Conservation (phyloP, 768 basidiomycete genomes). For the Suillus weaverae region DNA sequence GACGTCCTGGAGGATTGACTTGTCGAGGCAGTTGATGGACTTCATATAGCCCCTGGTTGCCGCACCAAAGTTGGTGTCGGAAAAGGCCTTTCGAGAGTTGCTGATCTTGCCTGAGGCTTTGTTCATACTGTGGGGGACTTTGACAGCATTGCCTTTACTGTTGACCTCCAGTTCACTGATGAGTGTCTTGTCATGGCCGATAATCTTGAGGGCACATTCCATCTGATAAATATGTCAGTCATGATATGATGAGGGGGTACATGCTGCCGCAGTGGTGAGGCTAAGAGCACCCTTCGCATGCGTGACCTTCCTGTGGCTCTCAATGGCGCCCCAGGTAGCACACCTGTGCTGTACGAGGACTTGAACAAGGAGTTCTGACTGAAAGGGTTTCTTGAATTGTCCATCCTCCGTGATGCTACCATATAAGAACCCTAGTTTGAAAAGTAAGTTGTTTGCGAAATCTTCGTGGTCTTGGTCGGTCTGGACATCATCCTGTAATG, state of each 20-base stretch:
- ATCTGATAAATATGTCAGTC: conserved; percentile 2
- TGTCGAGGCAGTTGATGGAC: too few relatives aligned
- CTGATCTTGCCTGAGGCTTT: background rate
- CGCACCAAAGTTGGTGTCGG: background rate
- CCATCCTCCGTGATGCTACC: background rate
- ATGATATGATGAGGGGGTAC: background rate
- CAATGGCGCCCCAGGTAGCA: background rate
- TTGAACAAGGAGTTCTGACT: conserved; percentile 7
- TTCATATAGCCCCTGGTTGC: too few relatives aligned
- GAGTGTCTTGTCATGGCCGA: background rate
- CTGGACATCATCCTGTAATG: background rate
- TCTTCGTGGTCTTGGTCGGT: background rate
- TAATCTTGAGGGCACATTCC: conserved; percentile 8
- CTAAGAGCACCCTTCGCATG: conserved; percentile 3
- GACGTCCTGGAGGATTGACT: too few relatives aligned
- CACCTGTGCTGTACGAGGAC: conserved; percentile 7
- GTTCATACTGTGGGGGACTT: background rate
- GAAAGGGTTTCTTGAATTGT: background rate
- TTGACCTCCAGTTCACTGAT: background rate
- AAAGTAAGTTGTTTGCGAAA: background rate
- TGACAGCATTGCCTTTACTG: background rate
- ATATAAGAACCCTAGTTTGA: background rate
- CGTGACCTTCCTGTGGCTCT: background rate
- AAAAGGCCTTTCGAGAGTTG: background rate
- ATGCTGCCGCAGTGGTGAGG: conserved; percentile 2